Percentiles rank a stretch among this genome's conserved stretches.
Evolutionary conservation across 306 rosid genomes (phyloP).

Genomic region (Begonia masoniana): DNA sequence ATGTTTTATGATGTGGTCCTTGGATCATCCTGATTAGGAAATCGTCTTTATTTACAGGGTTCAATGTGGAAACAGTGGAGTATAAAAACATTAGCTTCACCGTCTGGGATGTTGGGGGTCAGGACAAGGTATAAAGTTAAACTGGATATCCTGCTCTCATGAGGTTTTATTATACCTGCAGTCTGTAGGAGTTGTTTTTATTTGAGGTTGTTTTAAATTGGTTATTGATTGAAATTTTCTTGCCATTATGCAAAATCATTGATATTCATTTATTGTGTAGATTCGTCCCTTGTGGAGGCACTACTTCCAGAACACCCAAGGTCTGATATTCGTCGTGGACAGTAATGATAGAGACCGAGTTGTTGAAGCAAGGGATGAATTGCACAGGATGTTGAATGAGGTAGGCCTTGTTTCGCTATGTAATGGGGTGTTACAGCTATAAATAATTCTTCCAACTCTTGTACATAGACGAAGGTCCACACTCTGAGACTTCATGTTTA

Average conservation of each 20-base stretch:
- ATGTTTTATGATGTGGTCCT: too few relatives aligned
- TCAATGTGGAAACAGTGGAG: slow-evolving; percentile 76
- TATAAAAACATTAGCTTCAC: slow-evolving; percentile 79
- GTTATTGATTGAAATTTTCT: too few relatives aligned
- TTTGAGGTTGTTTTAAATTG: too few relatives aligned
- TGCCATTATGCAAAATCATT: not conserved
- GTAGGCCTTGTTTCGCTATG: slow-evolving; percentile 8
- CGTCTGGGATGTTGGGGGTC: slow-evolving; percentile 81
- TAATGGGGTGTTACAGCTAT: not conserved
- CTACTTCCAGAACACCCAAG: slow-evolving; percentile 75
- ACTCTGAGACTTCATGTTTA: too few relatives aligned
- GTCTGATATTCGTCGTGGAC: slow-evolving; percentile 78
- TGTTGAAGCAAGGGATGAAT: slow-evolving; percentile 74
- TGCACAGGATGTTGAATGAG: slow-evolving; percentile 80
- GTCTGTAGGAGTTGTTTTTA: too few relatives aligned
- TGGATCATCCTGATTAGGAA: too few relatives aligned
- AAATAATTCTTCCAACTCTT: slow-evolving; percentile 1
- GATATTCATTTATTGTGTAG: slow-evolving; percentile 17
- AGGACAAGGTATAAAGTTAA: slow-evolving; percentile 40
- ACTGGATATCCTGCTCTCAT: not conserved
- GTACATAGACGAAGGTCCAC: too few relatives aligned
- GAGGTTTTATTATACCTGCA: too few relatives aligned
- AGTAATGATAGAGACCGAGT: slow-evolving; percentile 76
- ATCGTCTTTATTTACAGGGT: slow-evolving; percentile 32
- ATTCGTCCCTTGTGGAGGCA: slow-evolving; percentile 86